These are phyloP conservation scores for Wickerhamiella brachini DNA, from an alignment of 805 yeast species.

Conservation along the genomic window DNA sequence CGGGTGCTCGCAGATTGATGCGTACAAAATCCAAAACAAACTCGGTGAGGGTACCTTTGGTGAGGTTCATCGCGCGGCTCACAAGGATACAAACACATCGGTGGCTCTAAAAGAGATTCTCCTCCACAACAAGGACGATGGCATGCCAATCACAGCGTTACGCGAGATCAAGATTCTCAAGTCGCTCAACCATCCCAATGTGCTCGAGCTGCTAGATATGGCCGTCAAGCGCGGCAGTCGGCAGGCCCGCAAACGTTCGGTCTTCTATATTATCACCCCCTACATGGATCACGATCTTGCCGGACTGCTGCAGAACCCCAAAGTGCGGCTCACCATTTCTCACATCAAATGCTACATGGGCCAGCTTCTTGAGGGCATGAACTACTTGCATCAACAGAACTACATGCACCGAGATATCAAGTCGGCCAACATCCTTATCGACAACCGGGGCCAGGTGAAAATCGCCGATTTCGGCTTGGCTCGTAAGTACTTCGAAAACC, in stretches of 20 bases:
- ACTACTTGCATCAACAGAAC: constrained; percentile 54
- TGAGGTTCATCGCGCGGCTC: constrained; percentile 68
- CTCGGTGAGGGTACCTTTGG: constrained; percentile 84
- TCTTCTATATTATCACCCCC: constrained; percentile 77
- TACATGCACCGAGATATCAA: constrained; percentile 83
- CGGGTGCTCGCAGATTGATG: constrained; percentile 26
- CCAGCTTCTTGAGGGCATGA: constrained; percentile 68
- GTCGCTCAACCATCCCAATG: constrained; percentile 50
- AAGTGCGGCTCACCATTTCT: constrained; percentile 41
- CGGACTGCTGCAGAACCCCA: constrained; percentile 74
- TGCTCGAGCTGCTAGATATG: constrained; percentile 69
- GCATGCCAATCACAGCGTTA: constrained; percentile 86
- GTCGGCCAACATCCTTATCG: constrained; percentile 86
- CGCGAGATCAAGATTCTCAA: constrained; percentile 80
- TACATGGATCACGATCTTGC: constrained; percentile 88
- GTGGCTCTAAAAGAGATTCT: constrained; percentile 84
- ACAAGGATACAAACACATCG: constrained; percentile 35
- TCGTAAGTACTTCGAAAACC: constrained; percentile 48
- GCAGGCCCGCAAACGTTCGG: constrained; percentile 21
- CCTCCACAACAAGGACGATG: constrained; percentile 61
- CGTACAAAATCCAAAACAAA: constrained; percentile 25
- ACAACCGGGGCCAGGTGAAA: constrained; percentile 61
- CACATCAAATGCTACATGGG: constrained; percentile 73
- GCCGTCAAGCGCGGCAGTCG: constrained; percentile 31
- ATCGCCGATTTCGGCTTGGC: constrained; percentile 96